Evolutionary conservation across 2,329 filamentous ascomycete species (phyloP).

Genomic region (Falciphora oryzae): DNA sequence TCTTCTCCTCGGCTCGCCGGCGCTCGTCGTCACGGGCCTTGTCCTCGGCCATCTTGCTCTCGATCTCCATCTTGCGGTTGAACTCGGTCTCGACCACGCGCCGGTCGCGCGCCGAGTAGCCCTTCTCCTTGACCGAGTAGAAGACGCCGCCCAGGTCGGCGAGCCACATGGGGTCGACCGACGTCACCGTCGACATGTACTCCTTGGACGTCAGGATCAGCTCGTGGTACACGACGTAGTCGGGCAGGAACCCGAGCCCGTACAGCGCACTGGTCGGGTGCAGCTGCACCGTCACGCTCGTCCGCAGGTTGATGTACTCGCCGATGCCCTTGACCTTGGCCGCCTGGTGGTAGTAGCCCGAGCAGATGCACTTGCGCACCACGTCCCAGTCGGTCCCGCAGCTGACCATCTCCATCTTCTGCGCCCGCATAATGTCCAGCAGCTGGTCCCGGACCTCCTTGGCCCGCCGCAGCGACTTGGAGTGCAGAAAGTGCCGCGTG

Average conservation of each 20-base stretch:
- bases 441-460: constrained; percentile 95
- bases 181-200: constrained; percentile 96
- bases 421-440: constrained; percentile 86
- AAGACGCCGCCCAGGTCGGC: constrained; percentile 96
- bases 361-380: constrained; percentile 93
- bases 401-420: constrained; percentile 80
- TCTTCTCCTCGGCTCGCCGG: constrained; percentile 31
- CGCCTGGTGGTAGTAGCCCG: constrained; percentile 96
- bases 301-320: constrained; percentile 95
- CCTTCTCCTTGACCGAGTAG: constrained; percentile 96
- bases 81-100: constrained; percentile 87
- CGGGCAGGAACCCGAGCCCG: constrained; percentile 85
- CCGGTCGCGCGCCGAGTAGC: constrained; percentile 82
- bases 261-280: constrained; percentile 93
- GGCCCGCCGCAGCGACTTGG: constrained; percentile 86
- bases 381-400: constrained; percentile 97
- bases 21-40: constrained; percentile 61
- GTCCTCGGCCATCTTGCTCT: constrained; percentile 85
- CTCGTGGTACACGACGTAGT: constrained; percentile 98
- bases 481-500: constrained; percentile 84
- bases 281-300: constrained; percentile 86
- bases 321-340: constrained; percentile 94
- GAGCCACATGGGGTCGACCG: constrained; percentile 95
- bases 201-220: constrained; percentile 94
- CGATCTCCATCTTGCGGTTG: constrained; percentile 88